A percentile compares a stretch with the other conserved stretches of the same genome.
phyloP scores from a whole-genome alignment of 2,329 filamentous ascomycete genomes.

The Colletotrichum magnum region DNA sequence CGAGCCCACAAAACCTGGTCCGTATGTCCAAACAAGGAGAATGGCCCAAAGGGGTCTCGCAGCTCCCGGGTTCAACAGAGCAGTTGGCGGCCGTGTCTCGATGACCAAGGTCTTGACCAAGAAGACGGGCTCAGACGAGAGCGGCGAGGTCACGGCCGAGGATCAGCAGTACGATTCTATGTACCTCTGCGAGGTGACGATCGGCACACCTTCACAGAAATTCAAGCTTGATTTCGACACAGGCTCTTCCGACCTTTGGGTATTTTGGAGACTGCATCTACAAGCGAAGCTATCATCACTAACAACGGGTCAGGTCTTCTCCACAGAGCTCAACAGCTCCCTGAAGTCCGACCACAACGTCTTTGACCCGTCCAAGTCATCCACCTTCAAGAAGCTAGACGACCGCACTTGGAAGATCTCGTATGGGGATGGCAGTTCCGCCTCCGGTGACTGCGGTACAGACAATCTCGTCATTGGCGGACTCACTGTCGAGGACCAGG shows the following conservation, averaged over 20 bases:
- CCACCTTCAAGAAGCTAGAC: slow-evolving; percentile 50
- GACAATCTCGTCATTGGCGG: slow-evolving; percentile 79
- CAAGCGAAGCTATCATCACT: slow-evolving; percentile 47
- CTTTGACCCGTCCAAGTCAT: slow-evolving; percentile 55
- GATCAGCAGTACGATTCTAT: slow-evolving; percentile 69
- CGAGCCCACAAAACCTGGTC: slow-evolving; percentile 35
- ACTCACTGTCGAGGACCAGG: slow-evolving; percentile 71
- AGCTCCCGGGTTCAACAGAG: slow-evolving; percentile 28
- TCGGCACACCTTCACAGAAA: slow-evolving; percentile 66
- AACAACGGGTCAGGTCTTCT: slow-evolving; percentile 46
- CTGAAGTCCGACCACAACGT: slow-evolving; percentile 57
- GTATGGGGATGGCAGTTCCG: slow-evolving; percentile 78
- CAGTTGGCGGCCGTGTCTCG: slow-evolving; percentile 33
- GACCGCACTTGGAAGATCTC: slow-evolving; percentile 73
- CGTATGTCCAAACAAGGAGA: slow-evolving; percentile 33
- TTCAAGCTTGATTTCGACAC: slow-evolving; percentile 81
- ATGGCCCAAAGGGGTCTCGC: slow-evolving; percentile 39
- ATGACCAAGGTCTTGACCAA: slow-evolving; percentile 33
- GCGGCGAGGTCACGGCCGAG: slow-evolving; percentile 35
- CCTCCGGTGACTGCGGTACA: slow-evolving; percentile 74
- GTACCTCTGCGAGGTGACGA: slow-evolving; percentile 56
- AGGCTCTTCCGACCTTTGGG: slow-evolving; percentile 82
- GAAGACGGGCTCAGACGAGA: slow-evolving; percentile 26
- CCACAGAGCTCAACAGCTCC: slow-evolving; percentile 44
- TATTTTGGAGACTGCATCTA: slow-evolving; percentile 69